These are phyloP conservation scores for Leishmania braziliensis DNA, from an alignment of 208 protist species.

Conservation along the genomic window DNA sequence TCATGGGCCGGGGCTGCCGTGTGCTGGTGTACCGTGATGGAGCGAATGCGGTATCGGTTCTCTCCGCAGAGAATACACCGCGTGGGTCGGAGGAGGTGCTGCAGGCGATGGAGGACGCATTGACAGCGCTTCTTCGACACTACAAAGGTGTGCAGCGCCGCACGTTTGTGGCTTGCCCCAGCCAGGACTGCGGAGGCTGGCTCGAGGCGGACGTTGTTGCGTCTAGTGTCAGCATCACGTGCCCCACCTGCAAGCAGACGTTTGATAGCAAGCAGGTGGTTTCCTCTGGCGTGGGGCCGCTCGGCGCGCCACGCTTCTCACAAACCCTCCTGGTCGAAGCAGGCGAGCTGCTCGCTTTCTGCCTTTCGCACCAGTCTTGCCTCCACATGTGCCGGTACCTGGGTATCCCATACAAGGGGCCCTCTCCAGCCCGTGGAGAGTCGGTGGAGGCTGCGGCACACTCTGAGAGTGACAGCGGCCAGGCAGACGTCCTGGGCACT, in stretches of 20 bases:
- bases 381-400: slow-evolving; percentile 68
- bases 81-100: slow-evolving; percentile 65
- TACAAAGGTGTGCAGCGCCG: slow-evolving; percentile 71
- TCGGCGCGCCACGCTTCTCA: slow-evolving; percentile 38
- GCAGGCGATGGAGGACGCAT: slow-evolving; percentile 53
- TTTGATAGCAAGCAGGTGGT: slow-evolving; percentile 58
- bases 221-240: slow-evolving; percentile 45
- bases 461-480: slow-evolving; percentile 15
- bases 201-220: slow-evolving; percentile 55
- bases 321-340: slow-evolving; percentile 55
- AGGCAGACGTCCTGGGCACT: slow-evolving; percentile 18
- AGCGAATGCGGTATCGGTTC: slow-evolving; percentile 53
- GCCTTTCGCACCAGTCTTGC: slow-evolving; percentile 50
- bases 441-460: slow-evolving; percentile 17
- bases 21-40: slow-evolving; percentile 81
- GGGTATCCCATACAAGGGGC: slow-evolving; percentile 51
- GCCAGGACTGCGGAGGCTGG: slow-evolving; percentile 68
- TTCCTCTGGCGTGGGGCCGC: slow-evolving; percentile 34
- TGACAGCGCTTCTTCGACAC: slow-evolving; percentile 61
- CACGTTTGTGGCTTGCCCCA: slow-evolving; percentile 66
- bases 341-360: slow-evolving; percentile 64
- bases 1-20: slow-evolving; percentile 55
- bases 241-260: slow-evolving; percentile 52
- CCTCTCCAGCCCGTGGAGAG: slow-evolving; percentile 27
- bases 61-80: slow-evolving; percentile 54